Evolutionary conservation across 768 basidiomycete genomes (phyloP).

Genomic region (Amyloporia xantha): DNA sequence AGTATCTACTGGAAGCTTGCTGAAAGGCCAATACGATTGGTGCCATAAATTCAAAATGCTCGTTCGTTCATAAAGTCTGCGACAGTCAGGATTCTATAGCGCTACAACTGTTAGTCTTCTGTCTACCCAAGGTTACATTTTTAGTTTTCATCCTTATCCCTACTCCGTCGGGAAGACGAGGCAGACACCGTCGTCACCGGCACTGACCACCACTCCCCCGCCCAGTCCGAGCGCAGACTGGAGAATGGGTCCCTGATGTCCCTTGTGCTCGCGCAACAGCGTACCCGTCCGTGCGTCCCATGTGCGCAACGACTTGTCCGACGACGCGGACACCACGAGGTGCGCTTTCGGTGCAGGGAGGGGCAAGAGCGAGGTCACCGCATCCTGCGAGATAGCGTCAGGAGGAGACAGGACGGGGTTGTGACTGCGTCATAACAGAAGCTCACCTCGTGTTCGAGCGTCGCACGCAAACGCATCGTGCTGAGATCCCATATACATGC

Average conservation of each 20-base stretch:
- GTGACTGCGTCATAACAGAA: not conserved
- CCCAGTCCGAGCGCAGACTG: constrained; percentile 63
- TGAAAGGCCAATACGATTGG: no score
- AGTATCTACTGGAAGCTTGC: no score
- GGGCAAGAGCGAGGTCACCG: constrained; percentile 72
- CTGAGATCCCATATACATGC: constrained; percentile 91
- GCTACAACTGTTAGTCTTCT: not conserved
- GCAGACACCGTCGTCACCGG: constrained; percentile 85
- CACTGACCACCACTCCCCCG: constrained; percentile 76
- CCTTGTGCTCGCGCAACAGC: constrained; percentile 72
- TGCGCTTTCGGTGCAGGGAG: constrained; percentile 72
- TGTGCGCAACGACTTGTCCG: constrained; percentile 79
- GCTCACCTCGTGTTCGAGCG: constrained; percentile 75
- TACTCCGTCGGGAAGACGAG: constrained; percentile 70
- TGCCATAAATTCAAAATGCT: no score
- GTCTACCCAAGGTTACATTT: not conserved
- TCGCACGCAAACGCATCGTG: constrained; percentile 78
- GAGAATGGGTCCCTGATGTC: constrained; percentile 75
- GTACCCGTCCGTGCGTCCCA: constrained; percentile 90
- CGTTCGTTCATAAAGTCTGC: no score
- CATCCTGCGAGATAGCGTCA: constrained; percentile 47
- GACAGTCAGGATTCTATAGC: no score
- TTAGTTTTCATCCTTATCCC: not conserved
- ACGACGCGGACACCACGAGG: constrained; percentile 79
- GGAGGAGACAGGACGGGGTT: not conserved